phyloP scores from a whole-genome alignment of 192 early-diverging fungal genomes.

The Podila clonocystis region DNA sequence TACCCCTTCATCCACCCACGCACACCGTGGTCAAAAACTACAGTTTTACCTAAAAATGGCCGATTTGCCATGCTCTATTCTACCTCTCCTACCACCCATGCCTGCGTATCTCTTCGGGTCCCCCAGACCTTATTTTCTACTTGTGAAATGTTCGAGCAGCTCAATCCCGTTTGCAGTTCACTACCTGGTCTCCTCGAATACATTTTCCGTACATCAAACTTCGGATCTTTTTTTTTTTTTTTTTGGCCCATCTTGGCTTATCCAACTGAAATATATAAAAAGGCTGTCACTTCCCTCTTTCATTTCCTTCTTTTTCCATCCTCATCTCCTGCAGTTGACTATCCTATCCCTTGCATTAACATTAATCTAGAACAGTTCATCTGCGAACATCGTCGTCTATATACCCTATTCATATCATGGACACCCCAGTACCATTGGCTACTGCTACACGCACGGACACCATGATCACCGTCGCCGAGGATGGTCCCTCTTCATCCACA shows the following conservation, averaged over 20 bases:
- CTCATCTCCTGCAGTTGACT: not conserved
- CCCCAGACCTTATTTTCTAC: too few relatives aligned
- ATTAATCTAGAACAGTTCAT: not conserved
- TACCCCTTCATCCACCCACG: too few relatives aligned
- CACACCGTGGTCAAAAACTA: too few relatives aligned
- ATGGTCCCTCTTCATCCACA: not conserved
- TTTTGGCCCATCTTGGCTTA: not conserved
- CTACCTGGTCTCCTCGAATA: too few relatives aligned
- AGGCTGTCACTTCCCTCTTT: not conserved
- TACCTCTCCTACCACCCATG: too few relatives aligned
- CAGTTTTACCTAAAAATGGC: too few relatives aligned
- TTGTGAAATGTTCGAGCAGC: too few relatives aligned
- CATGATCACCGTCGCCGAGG: not conserved
- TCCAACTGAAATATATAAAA: not conserved
- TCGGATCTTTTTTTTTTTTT: not conserved
- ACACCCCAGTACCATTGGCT: not conserved
- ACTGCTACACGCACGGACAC: not conserved
- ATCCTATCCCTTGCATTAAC: not conserved
- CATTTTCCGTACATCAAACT: not conserved
- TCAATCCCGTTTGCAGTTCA: too few relatives aligned
- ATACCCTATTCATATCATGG: not conserved
- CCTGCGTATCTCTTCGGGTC: too few relatives aligned
- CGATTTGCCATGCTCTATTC: too few relatives aligned
- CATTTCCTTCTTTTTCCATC: constrained; percentile 1
- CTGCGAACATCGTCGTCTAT: not conserved